Base-by-base conservation (phyloP, 2,329 filamentous ascomycete genomes). In the Neospermospora avenae region DNA sequence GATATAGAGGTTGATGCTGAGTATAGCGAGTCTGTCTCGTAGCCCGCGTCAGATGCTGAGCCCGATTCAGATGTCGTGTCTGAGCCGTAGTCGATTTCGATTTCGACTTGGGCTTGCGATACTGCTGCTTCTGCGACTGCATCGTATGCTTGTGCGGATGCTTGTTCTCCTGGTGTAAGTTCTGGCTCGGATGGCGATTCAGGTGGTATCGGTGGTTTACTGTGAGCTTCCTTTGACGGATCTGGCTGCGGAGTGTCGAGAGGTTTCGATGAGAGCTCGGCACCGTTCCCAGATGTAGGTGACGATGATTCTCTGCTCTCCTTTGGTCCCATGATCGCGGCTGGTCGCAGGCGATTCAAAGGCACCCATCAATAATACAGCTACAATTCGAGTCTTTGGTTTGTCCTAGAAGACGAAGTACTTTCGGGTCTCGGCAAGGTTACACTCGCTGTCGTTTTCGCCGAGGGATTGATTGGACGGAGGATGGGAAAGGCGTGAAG, bases 11-110 rank as follows among this genome's bases (percentile, higher is more conserved):
- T 68, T 1, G 65, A 64, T 39, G 64, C 62, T 3, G 68, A 66
- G 13, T 54, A 61, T 2, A 65, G 8, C 31, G 62, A 62, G 51
- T 70, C 70, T 2, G 68, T 69, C 44, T 69, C 70, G 61, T 72
- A 72, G 24, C 70, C 70, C 8, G 65, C 66, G 61, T 71, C 69
- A 13, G 58, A 62, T 3, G 55, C 25, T 13, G 63, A 64, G 14
- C 58, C 58, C 16, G 53, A 34, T 25, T 55, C 37, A 22, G 39
- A 55, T 7, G 53, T 44, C 2, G 52, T 59, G 39, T 65, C 61
- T 7, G 60, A 42, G 4, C 59, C 63, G 35, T 62, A 61, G 41
- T 71, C 65, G 46, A 70, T 64, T 25, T 69, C 69, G 16, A 71
- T 72, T 39, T 63, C 60, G 31, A 65, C 58, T 44, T 72, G 62